Percentiles rank a stretch among this genome's conserved stretches.
These are phyloP conservation scores for Maudiozyma turicensis DNA, from an alignment of 805 yeast genomes.

Conservation along the genomic window DNA sequence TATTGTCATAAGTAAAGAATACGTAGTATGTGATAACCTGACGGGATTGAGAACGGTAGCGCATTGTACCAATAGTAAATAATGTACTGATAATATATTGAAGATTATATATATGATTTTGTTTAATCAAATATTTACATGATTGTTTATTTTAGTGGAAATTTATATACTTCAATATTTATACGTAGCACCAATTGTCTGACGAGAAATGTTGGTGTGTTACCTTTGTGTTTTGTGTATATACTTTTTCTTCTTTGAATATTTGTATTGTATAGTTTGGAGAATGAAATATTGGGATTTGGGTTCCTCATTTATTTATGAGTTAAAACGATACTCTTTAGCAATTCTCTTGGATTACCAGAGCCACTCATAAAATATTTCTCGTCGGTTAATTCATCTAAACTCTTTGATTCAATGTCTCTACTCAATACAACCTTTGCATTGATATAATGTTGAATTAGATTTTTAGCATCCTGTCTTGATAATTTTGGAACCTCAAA, in stretches of 20 bases:
- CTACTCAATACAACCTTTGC: slow-evolving; percentile 34
- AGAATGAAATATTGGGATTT: background rate
- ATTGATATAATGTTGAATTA: slow-evolving; percentile 33
- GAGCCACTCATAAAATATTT: slow-evolving; percentile 51
- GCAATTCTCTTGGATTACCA: slow-evolving; percentile 51
- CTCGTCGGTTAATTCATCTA: slow-evolving; percentile 35
- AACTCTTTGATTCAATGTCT: slow-evolving; percentile 24
- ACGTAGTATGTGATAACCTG: too few species aligned
- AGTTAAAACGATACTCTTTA: slow-evolving; percentile 28
- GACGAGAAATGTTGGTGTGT: background rate
- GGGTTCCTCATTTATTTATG: slow-evolving; percentile 6
- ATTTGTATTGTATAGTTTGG: background rate
- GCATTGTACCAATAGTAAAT: background rate
- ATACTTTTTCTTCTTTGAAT: background rate
- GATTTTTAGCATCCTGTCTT: slow-evolving; percentile 35
- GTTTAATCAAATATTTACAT: slow-evolving; percentile 3
- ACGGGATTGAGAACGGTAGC: background rate
- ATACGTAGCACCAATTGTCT: background rate
- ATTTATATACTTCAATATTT: background rate
- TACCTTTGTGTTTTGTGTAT: background rate
- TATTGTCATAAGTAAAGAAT: too few species aligned
- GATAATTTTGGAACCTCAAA: slow-evolving; percentile 36
- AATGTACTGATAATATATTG: background rate
- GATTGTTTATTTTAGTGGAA: background rate
- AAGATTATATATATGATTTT: background rate